Conservation (phyloP, 306 rosid genomes). For the Betula pendula region DNA sequence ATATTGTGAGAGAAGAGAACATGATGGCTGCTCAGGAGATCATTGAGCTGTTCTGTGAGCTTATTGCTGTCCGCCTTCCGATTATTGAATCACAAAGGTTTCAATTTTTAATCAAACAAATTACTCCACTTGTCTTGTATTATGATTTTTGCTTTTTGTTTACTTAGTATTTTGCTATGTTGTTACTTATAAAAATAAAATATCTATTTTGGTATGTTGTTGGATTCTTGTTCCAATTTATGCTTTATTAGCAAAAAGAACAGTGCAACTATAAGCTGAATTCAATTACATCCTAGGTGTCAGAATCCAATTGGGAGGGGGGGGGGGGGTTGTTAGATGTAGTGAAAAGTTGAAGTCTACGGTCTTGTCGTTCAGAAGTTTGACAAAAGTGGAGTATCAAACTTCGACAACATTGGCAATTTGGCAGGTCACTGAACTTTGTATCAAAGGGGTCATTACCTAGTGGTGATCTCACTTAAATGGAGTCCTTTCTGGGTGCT, state of each 20-base stretch:
- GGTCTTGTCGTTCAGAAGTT: neutral
- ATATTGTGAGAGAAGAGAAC: conserved; percentile 92
- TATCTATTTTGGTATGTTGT: neutral
- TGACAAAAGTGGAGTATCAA: neutral
- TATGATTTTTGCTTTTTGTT: conserved; percentile 11
- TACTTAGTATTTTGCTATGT: neutral
- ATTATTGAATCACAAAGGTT: conserved; percentile 89
- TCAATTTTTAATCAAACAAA: neutral
- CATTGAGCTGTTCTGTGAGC: conserved; percentile 82
- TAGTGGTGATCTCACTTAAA: neutral
- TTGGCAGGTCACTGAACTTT: neutral
- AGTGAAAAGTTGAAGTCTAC: neutral
- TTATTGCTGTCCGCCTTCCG: conserved; percentile 83
- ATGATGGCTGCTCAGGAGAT: conserved; percentile 99
- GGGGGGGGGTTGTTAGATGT: no score
- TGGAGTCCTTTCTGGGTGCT: neutral
- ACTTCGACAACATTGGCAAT: neutral
- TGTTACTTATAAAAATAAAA: no score
- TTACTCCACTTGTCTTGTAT: neutral
- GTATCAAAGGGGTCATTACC: neutral
- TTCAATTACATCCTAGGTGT: neutral
- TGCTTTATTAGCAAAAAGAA: neutral
- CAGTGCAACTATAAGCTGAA: neutral
- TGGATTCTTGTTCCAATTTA: neutral
- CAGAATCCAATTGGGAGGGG: neutral